A percentile compares a stretch with the other conserved stretches of the same genome.
These are phyloP conservation scores for Fusarium palustre DNA, from an alignment of 2,329 filamentous ascomycete genomes.

Conservation along the genomic window DNA sequence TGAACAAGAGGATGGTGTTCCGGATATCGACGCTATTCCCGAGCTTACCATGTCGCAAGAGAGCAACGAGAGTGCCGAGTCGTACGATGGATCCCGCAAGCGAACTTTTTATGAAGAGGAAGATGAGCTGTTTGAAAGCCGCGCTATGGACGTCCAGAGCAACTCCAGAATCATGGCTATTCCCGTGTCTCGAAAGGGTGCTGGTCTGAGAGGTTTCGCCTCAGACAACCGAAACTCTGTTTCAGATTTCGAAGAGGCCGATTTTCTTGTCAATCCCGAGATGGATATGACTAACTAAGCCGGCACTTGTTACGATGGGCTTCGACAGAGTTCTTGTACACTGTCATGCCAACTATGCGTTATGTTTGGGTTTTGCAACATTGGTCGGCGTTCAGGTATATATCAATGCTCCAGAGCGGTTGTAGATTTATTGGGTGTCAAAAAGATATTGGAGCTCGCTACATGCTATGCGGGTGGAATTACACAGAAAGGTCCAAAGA, in stretches of 20 bases:
- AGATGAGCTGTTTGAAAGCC: constrained; percentile 53
- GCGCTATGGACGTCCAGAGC: constrained; percentile 53
- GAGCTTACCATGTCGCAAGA: constrained; percentile 68
- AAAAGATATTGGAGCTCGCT: constrained; percentile 22
- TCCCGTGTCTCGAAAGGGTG: constrained; percentile 54
- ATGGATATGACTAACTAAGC: constrained; percentile 51
- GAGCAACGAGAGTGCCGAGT: constrained; percentile 61
- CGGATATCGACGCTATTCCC: constrained; percentile 57
- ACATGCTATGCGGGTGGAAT: constrained; percentile 30
- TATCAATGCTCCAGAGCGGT: constrained; percentile 39
- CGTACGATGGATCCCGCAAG: constrained; percentile 56
- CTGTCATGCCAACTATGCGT: constrained; percentile 22
- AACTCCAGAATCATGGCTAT: constrained; percentile 62
- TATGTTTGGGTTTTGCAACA: constrained; percentile 25
- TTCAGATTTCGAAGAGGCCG: constrained; percentile 76
- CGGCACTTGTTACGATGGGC: neutral
- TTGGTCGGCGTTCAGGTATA: constrained; percentile 42
- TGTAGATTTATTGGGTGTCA: constrained; percentile 26
- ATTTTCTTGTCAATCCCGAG: constrained; percentile 68
- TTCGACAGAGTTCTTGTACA: neutral
- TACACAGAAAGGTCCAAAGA: constrained; percentile 20
- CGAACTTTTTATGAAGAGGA: constrained; percentile 61
- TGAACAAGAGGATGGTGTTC: constrained; percentile 46
- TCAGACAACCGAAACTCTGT: constrained; percentile 62
- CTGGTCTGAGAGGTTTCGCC: constrained; percentile 42